phyloP scores from a whole-genome alignment of 2,329 filamentous ascomycete genomes.

The Talaromyces sp. region DNA sequence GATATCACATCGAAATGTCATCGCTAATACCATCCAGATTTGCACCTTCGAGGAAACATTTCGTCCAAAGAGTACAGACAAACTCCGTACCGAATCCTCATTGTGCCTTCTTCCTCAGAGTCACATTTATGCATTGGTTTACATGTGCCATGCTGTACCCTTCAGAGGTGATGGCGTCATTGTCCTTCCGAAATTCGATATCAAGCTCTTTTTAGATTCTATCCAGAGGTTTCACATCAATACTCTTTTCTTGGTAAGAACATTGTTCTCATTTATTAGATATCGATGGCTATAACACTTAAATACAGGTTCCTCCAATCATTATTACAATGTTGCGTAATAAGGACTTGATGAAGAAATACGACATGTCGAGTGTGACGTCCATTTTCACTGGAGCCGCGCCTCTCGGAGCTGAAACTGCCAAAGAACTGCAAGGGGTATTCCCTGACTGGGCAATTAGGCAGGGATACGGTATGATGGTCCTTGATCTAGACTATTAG shows the following conservation, averaged over 20 bases:
- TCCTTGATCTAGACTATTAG: not conserved
- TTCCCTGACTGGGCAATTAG: slow-evolving; percentile 64
- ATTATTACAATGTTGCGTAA: slow-evolving; percentile 72
- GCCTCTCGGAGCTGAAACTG: slow-evolving; percentile 70
- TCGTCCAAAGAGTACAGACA: slow-evolving; percentile 26
- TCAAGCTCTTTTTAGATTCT: slow-evolving; percentile 59
- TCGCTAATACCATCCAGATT: slow-evolving; percentile 69
- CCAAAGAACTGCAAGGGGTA: slow-evolving; percentile 58
- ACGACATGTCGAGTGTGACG: slow-evolving; percentile 66
- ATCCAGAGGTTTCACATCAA: slow-evolving; percentile 68
- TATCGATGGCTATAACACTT: not conserved
- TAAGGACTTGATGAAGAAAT: slow-evolving; percentile 58
- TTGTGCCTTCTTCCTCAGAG: slow-evolving; percentile 75
- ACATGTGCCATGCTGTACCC: slow-evolving; percentile 62
- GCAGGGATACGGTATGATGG: slow-evolving; percentile 64
- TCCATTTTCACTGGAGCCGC: slow-evolving; percentile 72
- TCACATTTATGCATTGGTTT: slow-evolving; percentile 75
- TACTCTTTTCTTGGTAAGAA: slow-evolving; percentile 60
- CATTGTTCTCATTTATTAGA: not conserved
- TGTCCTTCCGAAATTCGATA: slow-evolving; percentile 70
- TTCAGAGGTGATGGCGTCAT: slow-evolving; percentile 72
- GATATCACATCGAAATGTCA: slow-evolving; percentile 76
- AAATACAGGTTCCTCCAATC: slow-evolving; percentile 69
- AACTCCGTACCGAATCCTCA: slow-evolving; percentile 52
- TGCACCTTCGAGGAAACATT: slow-evolving; percentile 47